phyloP scores from a whole-genome alignment of 2,329 filamentous ascomycete genomes.

The Ciborinia camelliae region DNA sequence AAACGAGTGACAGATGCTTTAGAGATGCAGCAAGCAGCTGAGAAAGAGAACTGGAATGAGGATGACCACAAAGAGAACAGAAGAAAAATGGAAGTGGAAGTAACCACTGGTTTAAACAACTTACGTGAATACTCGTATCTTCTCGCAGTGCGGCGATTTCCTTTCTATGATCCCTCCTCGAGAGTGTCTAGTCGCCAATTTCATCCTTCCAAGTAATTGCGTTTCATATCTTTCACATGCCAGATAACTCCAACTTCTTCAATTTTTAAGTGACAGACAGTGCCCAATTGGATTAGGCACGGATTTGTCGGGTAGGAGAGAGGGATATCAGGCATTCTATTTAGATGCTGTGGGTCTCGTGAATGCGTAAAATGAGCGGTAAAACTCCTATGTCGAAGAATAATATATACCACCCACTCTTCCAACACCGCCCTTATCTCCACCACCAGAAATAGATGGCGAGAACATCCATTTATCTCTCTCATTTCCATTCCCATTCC shows the following conservation, averaged over 20 bases:
- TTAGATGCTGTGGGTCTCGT: constrained; percentile 26
- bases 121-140: too few species aligned
- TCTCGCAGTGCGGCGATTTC: too few species aligned
- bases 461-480: background rate
- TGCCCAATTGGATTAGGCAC: too few species aligned
- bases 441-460: background rate
- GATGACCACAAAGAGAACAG: constrained; percentile 87
- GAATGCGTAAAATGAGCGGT: constrained; percentile 32
- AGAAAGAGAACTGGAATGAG: constrained; percentile 97
- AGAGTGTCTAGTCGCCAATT: background rate
- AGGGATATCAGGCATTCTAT: too few species aligned
- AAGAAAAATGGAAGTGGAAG: constrained; percentile 74
- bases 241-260: background rate
- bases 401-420: constrained; percentile 26
- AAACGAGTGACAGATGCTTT: constrained; percentile 94
- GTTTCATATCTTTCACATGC: background rate
- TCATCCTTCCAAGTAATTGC: background rate
- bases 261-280: too few species aligned
- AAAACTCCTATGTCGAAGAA: constrained; percentile 21
- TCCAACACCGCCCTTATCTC: background rate
- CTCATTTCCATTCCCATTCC: too few species aligned
- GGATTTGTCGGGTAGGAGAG: too few species aligned
- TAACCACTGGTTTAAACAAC: too few species aligned
- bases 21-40: constrained; percentile 93
- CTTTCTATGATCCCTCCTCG: background rate